Conservation (phyloP, 805 yeast genomes). For the Kuraishia hungarica region DNA sequence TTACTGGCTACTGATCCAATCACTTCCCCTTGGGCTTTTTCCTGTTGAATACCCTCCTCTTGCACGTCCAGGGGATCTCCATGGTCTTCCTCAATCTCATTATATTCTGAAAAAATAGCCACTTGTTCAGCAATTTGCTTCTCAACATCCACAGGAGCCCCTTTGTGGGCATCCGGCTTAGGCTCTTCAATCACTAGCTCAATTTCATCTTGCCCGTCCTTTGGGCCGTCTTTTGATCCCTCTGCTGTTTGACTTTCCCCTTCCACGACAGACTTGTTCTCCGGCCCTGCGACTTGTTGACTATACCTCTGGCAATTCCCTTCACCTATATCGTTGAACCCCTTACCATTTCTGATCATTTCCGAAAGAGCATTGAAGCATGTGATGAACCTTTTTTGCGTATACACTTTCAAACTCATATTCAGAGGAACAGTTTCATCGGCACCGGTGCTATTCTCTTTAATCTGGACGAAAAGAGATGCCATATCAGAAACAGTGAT, state of each 20-base stretch:
- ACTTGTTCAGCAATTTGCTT: too few relatives aligned
- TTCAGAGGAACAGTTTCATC: slow-evolving; percentile 15
- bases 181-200: too few relatives aligned
- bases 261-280: too few relatives aligned
- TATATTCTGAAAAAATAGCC: too few relatives aligned
- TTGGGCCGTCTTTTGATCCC: too few relatives aligned
- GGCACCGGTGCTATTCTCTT: slow-evolving; percentile 11
- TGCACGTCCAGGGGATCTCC: too few relatives aligned
- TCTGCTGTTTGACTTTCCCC: too few relatives aligned
- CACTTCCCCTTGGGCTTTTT: background rate
- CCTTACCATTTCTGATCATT: slow-evolving; percentile 7
- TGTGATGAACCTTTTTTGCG: slow-evolving; percentile 9
- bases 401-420: slow-evolving; percentile 12
- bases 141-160: too few relatives aligned
- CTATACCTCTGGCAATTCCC: background rate
- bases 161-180: too few relatives aligned
- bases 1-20: background rate
- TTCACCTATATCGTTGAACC: slow-evolving; percentile 11
- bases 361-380: slow-evolving; percentile 4
- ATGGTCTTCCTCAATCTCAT: too few relatives aligned
- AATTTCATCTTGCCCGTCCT: too few relatives aligned
- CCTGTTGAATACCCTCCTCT: too few relatives aligned
- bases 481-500: slow-evolving; percentile 14
- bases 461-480: slow-evolving; percentile 10
- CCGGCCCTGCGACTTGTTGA: background rate